Conservation (phyloP, 441 rosid genomes). For the Populus hybrid region DNA sequence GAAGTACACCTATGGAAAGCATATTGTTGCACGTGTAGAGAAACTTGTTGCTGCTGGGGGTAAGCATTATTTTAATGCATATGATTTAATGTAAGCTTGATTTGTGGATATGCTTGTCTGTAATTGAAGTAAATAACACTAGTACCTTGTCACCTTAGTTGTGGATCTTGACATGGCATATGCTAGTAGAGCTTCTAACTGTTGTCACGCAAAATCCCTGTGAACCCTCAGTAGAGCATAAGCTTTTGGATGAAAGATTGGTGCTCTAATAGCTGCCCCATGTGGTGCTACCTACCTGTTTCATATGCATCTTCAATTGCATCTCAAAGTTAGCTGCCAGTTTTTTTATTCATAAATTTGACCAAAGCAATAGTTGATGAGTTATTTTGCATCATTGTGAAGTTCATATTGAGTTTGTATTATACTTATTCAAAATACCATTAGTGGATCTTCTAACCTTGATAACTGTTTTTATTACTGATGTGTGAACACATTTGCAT, state of each 20-base stretch:
- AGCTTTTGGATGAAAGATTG: background rate
- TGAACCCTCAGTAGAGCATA: background rate
- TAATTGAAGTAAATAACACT: background rate
- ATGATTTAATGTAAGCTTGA: background rate
- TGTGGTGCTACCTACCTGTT: background rate
- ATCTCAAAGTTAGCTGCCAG: background rate
- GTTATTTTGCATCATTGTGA: background rate
- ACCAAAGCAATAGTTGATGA: background rate
- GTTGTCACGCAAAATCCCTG: background rate
- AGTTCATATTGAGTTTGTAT: no score
- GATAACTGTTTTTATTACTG: no score
- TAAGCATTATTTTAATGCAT: constrained; percentile 19
- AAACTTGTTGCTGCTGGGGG: constrained; percentile 99
- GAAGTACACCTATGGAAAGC: constrained; percentile 97
- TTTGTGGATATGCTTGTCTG: background rate
- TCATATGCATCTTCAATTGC: background rate
- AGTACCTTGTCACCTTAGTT: background rate
- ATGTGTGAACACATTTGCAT: background rate
- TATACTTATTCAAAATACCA: no score
- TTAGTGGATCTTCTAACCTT: no score
- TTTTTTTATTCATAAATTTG: background rate
- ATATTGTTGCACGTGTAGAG: constrained; percentile 96
- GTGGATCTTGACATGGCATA: background rate
- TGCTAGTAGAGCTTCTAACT: background rate
- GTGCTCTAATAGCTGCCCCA: background rate